Base-by-base conservation (phyloP, 2,329 filamentous ascomycete genomes). In the Diaporthe batatas region DNA sequence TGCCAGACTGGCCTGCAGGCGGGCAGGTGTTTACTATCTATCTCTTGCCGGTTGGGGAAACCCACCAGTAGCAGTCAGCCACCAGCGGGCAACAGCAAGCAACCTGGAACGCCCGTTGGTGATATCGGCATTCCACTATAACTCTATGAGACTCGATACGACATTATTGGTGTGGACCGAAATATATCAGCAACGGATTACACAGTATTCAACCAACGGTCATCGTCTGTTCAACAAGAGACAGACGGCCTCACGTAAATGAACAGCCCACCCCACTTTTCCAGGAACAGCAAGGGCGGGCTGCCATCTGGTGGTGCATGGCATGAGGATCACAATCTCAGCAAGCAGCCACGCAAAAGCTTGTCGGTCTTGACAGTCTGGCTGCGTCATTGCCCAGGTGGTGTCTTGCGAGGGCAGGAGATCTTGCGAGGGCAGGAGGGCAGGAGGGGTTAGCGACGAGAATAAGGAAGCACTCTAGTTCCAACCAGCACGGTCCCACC, bases 11-110 rank as follows among this genome's bases (percentile, higher is more conserved):
- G 8, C 44, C 44, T 39, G 29, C 62, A 23, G 39, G 29, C 3
- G 29, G 62, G 44, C 44, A 36, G 34, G 29, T 25, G 44, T 65
- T 65, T 65, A 51, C 62, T 65, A 65, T 53, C 62, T 65, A 65
- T 53, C 62, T 62, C 16, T 16, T 59, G 36, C 16, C 39, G 36
- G 58, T 21, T 12, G 58, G 25, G 58, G 58, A 12, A 10, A 21
- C 47, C 62, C 62, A 65, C 62, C 62, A 65, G 36, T 51, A 65
- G 44, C 62, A 65, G 36, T 51, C 62, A 65, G 59, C 59, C n/a
- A n/a, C n/a, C n/a, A n/a, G n/a, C n/a, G 51, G 59, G 11, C 58
- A 62, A 25, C 58, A 62, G 18, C 10, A 21, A 47, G n/a, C n/a
- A n/a, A n/a, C 18, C 58, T 21, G 11, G 58, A 34, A n/a, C 25